A percentile compares a stretch with the other conserved stretches of the same genome.
Evolutionary conservation across 306 rosid species (phyloP).

Genomic region (Elaeagnus macrophylla): DNA sequence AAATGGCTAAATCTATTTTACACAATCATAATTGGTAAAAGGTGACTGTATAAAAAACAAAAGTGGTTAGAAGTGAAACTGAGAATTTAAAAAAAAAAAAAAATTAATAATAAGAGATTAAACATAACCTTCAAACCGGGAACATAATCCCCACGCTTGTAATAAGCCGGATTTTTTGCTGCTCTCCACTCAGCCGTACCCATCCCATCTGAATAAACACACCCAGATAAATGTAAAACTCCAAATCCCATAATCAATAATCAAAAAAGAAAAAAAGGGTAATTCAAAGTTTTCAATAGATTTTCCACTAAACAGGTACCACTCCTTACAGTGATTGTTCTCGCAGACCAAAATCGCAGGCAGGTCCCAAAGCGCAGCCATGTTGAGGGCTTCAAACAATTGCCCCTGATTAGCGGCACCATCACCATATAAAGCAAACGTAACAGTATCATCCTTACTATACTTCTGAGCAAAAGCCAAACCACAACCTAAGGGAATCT

Average conservation of each 20-base stretch:
- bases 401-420: slow-evolving; percentile 98
- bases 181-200: slow-evolving; percentile 98
- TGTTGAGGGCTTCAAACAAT: too few relatives aligned
- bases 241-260: background rate
- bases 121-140: slow-evolving; percentile 77
- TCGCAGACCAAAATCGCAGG: slow-evolving; percentile 95
- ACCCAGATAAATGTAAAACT: slow-evolving; percentile 12
- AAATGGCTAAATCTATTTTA: too few relatives aligned
- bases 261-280: background rate
- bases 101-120: too few relatives aligned
- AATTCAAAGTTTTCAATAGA: background rate
- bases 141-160: slow-evolving; percentile 93
- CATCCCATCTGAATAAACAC: slow-evolving; percentile 63
- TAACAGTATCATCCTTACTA: slow-evolving; percentile 56
- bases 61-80: too few relatives aligned
- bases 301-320: background rate
- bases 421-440: slow-evolving; percentile 72
- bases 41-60: too few relatives aligned
- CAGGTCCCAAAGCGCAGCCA: slow-evolving; percentile 87
- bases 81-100: too few relatives aligned
- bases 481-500: slow-evolving; percentile 78
- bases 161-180: slow-evolving; percentile 74
- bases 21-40: too few relatives aligned
- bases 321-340: slow-evolving; percentile 84
- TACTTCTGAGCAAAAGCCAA: slow-evolving; percentile 84